phyloP scores from a whole-genome alignment of 108 stramenopile species.

The Cylindrotheca fusiformis region DNA sequence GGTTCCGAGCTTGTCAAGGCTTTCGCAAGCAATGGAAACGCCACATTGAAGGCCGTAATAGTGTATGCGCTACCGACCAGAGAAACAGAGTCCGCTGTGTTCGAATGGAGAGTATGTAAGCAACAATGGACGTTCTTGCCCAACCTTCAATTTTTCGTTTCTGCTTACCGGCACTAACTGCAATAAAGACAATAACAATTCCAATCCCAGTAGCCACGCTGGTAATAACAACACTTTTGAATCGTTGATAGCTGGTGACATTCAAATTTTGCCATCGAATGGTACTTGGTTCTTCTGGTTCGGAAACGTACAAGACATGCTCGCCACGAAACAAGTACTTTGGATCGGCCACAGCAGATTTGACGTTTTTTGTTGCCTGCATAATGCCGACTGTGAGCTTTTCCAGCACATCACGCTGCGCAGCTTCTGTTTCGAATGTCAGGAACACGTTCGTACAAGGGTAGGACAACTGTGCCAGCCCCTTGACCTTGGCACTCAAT shows the following conservation, averaged over 20 bases:
- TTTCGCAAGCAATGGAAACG: slow-evolving; percentile 81
- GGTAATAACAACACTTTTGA: slow-evolving; percentile 26
- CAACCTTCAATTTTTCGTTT: not conserved
- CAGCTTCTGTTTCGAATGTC: slow-evolving; percentile 84
- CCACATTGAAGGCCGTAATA: slow-evolving; percentile 63
- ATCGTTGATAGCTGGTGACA: slow-evolving; percentile 20
- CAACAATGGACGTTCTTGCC: no score
- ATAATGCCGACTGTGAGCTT: slow-evolving; percentile 59
- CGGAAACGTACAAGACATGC: slow-evolving; percentile 54
- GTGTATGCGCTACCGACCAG: slow-evolving; percentile 40
- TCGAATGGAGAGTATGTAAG: no score
- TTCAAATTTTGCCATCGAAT: slow-evolving; percentile 85
- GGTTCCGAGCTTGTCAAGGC: slow-evolving; percentile 59
- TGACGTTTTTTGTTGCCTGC: slow-evolving; percentile 25
- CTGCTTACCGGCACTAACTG: not conserved
- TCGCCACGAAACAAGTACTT: slow-evolving; percentile 39
- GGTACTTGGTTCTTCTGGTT: slow-evolving; percentile 79
- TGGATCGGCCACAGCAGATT: slow-evolving; percentile 12
- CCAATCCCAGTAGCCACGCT: slow-evolving; percentile 10
- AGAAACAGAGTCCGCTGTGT: not conserved
- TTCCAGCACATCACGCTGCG: slow-evolving; percentile 71
- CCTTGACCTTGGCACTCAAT: slow-evolving; percentile 64
- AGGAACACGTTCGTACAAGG: slow-evolving; percentile 76
- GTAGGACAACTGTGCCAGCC: slow-evolving; percentile 69
- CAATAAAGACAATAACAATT: not conserved